phyloP scores from a whole-genome alignment of 2,329 filamentous ascomycete species.

The Colletotrichum sp. region DNA sequence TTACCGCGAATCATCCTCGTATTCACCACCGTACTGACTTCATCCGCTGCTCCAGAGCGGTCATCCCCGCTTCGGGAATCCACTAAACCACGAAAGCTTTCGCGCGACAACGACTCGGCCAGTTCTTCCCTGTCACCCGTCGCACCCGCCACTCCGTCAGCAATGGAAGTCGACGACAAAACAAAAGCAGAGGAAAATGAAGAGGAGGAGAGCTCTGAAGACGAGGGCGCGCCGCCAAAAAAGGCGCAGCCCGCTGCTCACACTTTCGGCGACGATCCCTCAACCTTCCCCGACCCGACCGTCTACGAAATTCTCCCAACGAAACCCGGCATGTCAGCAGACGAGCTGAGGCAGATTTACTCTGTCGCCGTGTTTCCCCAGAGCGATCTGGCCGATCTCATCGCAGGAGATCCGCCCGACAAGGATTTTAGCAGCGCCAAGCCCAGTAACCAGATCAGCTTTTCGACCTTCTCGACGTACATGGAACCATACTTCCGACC shows the following conservation, averaged over 20 bases:
- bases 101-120: slow-evolving; percentile 58
- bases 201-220: slow-evolving; percentile 59
- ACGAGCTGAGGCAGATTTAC: slow-evolving; percentile 88
- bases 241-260: slow-evolving; percentile 77
- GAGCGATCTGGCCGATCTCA: slow-evolving; percentile 81
- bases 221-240: slow-evolving; percentile 65
- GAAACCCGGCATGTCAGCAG: slow-evolving; percentile 76
- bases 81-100: slow-evolving; percentile 54
- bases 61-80: slow-evolving; percentile 59
- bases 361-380: slow-evolving; percentile 85
- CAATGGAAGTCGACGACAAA: slow-evolving; percentile 63
- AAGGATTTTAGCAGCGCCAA: slow-evolving; percentile 96
- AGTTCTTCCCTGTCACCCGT: slow-evolving; percentile 67
- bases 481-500: slow-evolving; percentile 90
- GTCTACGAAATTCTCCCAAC: slow-evolving; percentile 89
- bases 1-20: slow-evolving; percentile 4
- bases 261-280: slow-evolving; percentile 91
- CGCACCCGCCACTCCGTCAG: slow-evolving; percentile 53
- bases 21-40: slow-evolving; percentile 11
- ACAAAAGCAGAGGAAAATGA: slow-evolving; percentile 42
- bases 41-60: slow-evolving; percentile 43
- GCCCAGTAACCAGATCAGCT: slow-evolving; percentile 91
- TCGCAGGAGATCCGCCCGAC: slow-evolving; percentile 88
- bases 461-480: slow-evolving; percentile 90
- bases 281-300: slow-evolving; percentile 89